Base-by-base conservation (phyloP, 2,329 filamentous ascomycete genomes). In the Aspergillus piperis region DNA sequence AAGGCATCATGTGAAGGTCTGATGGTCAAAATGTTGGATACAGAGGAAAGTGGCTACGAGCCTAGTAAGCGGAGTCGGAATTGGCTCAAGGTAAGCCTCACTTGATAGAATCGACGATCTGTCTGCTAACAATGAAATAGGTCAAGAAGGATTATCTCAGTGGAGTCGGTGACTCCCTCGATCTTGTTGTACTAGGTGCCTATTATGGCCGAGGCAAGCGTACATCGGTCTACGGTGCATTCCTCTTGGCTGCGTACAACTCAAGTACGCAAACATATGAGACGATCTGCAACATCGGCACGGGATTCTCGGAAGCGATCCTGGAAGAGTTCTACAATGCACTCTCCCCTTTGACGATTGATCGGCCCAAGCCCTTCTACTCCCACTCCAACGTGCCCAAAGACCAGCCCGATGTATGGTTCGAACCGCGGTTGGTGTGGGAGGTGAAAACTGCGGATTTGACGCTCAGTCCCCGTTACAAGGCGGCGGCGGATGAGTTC, bases 21-120 rank as follows among this genome's bases (percentile, higher is more conserved):
- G 56, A 99, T 99, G 95, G 95, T 99, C 13, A 99, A 99, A 82
- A 99, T 99, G 95, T 80, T 99, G 61, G 94, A 98, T 74, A 95
- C 94, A 0, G 82, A 86, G 6, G 94, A 97, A 77, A 96, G 91
- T 68, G 91, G 91, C 69, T 99, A 99, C 73, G 94, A 98, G 78
- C 95, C 95, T 19, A 96, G 91, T 71, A 96, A 96, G 75, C 89
- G 95, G 65, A 96, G 91, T 77, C 90, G 95, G 61, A 99, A 99
- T 73, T 99, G 95, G 95, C 89, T 99, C 66, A 99, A 99, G 83
- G 89, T 90, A 82, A 70, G 73, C 64, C 53, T 39, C n/a, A 11
- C 8, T 25, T 25, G 38, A 15, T 36, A n/a, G 10, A 27, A 49
- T 39, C 21, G 36, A 25, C 15, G 19, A 1, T 36, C 13, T n/a